Base-by-base conservation (phyloP, 164 flowering plant genomes). In the Liquidambar formosana region DNA sequence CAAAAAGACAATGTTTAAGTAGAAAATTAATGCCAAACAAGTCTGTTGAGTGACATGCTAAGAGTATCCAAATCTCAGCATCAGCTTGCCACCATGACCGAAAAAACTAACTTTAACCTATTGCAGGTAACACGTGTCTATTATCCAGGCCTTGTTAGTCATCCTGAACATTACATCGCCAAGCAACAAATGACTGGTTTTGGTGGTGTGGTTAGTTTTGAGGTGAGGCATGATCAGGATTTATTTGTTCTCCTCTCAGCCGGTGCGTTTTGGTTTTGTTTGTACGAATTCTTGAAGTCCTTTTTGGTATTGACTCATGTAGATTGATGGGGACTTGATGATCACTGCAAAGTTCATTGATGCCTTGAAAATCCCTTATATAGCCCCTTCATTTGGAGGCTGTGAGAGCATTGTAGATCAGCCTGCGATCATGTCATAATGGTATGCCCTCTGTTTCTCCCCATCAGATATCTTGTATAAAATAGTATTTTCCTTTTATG, bases 191-290 rank as follows among this genome's bases (percentile, higher is more conserved):
- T 96, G 99, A 86, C 85, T 71, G 99, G 98, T 59, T 96, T 89
- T 84, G 99, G 99, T 70, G 99, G 99, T 57, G 98, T 96, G 25
- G 99, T 93, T 68, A 93, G 98, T 80, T 96, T 96, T 85, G 99
- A 96, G 94, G 99, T 89, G 68, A 57, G 83, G 13, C n/a, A 5
- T 15, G 2, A 10, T 10, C 1, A n/a, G 47, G 15, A 15, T 53
- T 62, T 41, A 11, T n/a, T 19, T 16, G 18, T 38, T 10, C 19
- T 22, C 12, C 44, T 21, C 8, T 43, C 43, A n/a, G n/a, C n/a
- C n/a, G n/a, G n/a, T n/a, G n/a, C n/a, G n/a, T n/a, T n/a, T n/a
- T n/a, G n/a, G n/a, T n/a, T n/a, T n/a, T n/a, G n/a, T n/a, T n/a
- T n/a, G n/a, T n/a, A n/a, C n/a, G n/a, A n/a, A n/a, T 22, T 13